Evolutionary conservation across 208 protist species (phyloP).

Genomic region (Acanthamoeba pearcei): DNA sequence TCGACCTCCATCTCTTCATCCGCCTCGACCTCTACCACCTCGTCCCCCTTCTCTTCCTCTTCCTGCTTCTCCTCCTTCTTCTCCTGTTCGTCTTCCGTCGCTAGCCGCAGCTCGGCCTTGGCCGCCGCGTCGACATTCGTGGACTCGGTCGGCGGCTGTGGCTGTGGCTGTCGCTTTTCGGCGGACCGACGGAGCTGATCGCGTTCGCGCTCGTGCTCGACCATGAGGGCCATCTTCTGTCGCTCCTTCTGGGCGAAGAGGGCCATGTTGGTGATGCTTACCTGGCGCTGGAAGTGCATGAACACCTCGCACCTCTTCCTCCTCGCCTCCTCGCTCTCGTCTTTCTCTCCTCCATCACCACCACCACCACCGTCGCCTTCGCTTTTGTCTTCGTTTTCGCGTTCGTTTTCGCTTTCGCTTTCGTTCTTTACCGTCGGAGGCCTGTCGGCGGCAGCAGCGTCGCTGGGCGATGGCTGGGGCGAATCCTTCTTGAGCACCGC

Average conservation of each 20-base stretch:
- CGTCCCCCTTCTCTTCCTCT: background rate
- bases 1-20: background rate
- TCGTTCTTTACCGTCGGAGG: background rate
- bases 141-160: background rate
- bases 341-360: background rate
- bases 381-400: background rate
- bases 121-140: background rate
- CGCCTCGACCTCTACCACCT: background rate
- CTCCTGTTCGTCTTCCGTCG: background rate
- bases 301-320: constrained; percentile 23
- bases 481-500: background rate
- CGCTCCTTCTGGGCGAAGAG: constrained; percentile 51
- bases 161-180: background rate
- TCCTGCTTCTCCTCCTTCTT: background rate
- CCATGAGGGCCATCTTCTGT: constrained; percentile 31
- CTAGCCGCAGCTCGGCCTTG: background rate
- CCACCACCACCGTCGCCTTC: background rate
- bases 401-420: background rate
- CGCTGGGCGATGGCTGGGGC: too few species aligned
- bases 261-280: constrained; percentile 69
- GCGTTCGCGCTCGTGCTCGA: constrained; percentile 4
- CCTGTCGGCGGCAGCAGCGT: background rate
- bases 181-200: background rate
- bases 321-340: background rate
- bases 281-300: constrained; percentile 46